phyloP scores from a whole-genome alignment of 495 filamentous ascomycete species.

The Aspergillus sparsus region DNA sequence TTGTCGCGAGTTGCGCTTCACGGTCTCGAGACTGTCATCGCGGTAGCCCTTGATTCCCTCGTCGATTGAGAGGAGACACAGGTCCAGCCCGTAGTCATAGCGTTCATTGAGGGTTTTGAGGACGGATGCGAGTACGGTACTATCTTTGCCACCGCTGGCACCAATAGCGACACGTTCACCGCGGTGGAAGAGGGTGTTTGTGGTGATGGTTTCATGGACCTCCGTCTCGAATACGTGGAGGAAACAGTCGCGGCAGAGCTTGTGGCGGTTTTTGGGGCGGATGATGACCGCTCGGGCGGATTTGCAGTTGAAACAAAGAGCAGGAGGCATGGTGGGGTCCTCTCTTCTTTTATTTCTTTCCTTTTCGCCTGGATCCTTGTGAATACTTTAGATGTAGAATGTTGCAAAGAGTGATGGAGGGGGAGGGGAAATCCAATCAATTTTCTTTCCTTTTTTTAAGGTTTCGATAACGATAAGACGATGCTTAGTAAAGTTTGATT shows the following conservation, averaged over 20 bases:
- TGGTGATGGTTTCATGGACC: conserved; percentile 87
- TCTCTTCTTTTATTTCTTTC: conserved; percentile 12
- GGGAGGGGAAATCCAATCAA: conserved; percentile 12
- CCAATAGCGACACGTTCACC: conserved; percentile 93
- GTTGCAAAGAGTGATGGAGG: background rate
- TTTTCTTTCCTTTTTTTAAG: conserved; percentile 4
- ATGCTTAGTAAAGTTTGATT: conserved; percentile 23
- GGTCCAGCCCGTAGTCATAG: conserved; percentile 80
- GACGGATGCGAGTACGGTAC: conserved; percentile 91
- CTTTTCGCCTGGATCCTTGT: background rate
- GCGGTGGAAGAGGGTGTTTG: conserved; percentile 72
- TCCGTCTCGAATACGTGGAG: conserved; percentile 85
- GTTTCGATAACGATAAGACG: conserved; percentile 14
- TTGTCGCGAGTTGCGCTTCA: conserved; percentile 88
- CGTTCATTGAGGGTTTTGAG: conserved; percentile 93
- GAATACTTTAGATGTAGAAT: background rate
- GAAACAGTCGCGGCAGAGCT: conserved; percentile 90
- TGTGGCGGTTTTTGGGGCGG: conserved; percentile 88
- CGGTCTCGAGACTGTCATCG: conserved; percentile 92
- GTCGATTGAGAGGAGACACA: conserved; percentile 88
- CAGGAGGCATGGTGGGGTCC: conserved; percentile 51
- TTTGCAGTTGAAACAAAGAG: conserved; percentile 73
- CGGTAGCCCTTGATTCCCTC: conserved; percentile 97
- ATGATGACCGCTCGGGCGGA: conserved; percentile 80
- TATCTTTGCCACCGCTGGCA: conserved; percentile 96